Base-by-base conservation (phyloP, 306 rosid species). In the Dryas alaskensis region DNA sequence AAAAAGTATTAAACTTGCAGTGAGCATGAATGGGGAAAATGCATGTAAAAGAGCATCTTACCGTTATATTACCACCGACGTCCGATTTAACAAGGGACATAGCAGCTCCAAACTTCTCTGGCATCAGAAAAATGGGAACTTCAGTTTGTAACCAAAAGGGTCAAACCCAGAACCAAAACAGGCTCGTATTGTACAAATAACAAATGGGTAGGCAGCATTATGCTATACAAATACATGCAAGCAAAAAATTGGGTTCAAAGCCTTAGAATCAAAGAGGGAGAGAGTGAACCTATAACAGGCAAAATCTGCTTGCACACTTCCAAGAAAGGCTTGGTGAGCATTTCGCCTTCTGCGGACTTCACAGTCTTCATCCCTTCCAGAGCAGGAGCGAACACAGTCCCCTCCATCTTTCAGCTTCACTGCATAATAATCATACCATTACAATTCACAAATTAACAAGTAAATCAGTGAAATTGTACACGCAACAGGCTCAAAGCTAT, bases 21-120 rank as follows among this genome's bases (percentile, higher is more conserved):
- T 16, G 12, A 53, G 7, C 31, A 48, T 37, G 42, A 49, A 45
- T 60, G 27, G 10, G 10, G n/a, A 40, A 74, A 16, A 16, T 65
- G 17, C 52, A 76, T 12, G 12, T 52, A 59, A 31, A 14, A 11
- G 47, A 25, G 51, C 22, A 61, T 47, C 88, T 27, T 81, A 95
- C 99, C 81, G 93, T 10, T 69, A 95, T 82, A 82, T 95, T 92
- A 37, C 98, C 98, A 61, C 98, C 96, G n/a, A 92, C 73, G 77
- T 92, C 98, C 68, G 84, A 50, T 75, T 90, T 92, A 66, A 90
- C 95, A 76, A 92, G 97, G 72, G 87, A 8, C 99, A 95, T 90
- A 65, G 99, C 87, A 81, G 99, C 93, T 86, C 99, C 99, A 79
- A 95, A 95, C 82, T 90, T 95, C 16, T 92, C 97, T 94, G 87